Evolutionary conservation across 345 rosid genomes (phyloP), one percentile per base, ranked within the genome.

Genomic region (Citrus inodora): DNA sequence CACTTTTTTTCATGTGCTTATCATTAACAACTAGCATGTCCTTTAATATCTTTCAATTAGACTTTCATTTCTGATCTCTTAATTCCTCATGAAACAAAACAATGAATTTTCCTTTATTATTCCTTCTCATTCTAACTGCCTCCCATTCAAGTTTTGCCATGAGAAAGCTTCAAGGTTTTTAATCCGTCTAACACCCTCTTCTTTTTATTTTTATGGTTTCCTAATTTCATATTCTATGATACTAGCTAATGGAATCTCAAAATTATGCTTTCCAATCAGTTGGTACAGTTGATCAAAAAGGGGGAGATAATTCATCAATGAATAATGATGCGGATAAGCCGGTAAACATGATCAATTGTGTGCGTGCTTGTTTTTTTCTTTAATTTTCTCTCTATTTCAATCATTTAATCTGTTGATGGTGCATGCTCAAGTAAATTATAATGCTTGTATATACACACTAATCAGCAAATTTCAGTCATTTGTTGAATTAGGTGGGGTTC

Each of bases 131-230:
- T 4, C 13, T 67, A 40, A 9, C 32, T 28, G 10, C 53, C 64
- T 71, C 46, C 21, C 75, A 55, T 51, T 55, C 74, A 46, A 40
- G 72, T 42, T 42, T 42, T 13, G 61, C 74, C 60, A 51, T 70
- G 7, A 48, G 60, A 22, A 55, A 32, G 21, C 46, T 55, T 55
- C 19, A 55, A 53, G 75, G 75, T 71, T 6, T 22, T n/a, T 35
- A 67, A n/a, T 27, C 13, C 27, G 4, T 25, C 22, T 68, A 13
- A 6, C 7, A 2, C 2, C 6, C 11, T 69, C 13, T 70, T 48
- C 10, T 70, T 65, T 35, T 65, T 27, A 33, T 6, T 48, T 40
- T 5, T 5, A 19, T 22, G 7, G 9, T 66, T 33, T 35, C 51
- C 38, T 7, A 6, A 1, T 27, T 7, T 7, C 24, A 16, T 46